These are phyloP conservation scores for Septoria petroselini DNA, from an alignment of 2,329 filamentous ascomycete genomes.

Conservation along the genomic window DNA sequence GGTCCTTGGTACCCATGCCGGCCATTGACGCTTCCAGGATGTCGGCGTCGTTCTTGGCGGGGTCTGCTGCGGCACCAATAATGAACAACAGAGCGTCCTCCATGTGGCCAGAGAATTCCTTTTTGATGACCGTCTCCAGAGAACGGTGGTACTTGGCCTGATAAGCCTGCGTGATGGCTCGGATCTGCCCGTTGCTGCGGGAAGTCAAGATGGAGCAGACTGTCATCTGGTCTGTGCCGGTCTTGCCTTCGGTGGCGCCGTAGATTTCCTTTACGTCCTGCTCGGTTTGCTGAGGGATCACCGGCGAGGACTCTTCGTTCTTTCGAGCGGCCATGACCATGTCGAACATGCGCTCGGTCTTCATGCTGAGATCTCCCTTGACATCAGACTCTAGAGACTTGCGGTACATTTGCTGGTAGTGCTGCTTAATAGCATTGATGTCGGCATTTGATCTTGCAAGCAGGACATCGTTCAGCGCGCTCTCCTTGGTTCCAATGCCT, in stretches of 20 bases:
- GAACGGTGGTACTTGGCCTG: slow-evolving; percentile 66
- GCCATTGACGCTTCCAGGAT: slow-evolving; percentile 85
- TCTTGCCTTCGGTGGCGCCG: slow-evolving; percentile 67
- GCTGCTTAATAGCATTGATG: slow-evolving; percentile 76
- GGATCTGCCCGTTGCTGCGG: slow-evolving; percentile 77
- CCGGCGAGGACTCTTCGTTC: slow-evolving; percentile 72
- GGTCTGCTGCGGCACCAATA: slow-evolving; percentile 72
- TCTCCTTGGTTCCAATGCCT: slow-evolving; percentile 82
- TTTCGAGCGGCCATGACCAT: slow-evolving; percentile 73
- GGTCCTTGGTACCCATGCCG: slow-evolving; percentile 82
- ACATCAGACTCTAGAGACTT: slow-evolving; percentile 69
- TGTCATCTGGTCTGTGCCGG: slow-evolving; percentile 64
- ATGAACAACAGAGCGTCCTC: slow-evolving; percentile 76
- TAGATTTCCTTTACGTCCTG: slow-evolving; percentile 74
- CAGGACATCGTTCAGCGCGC: slow-evolving; percentile 79
- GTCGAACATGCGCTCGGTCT: slow-evolving; percentile 81
- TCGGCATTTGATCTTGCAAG: slow-evolving; percentile 83
- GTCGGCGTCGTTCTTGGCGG: slow-evolving; percentile 76
- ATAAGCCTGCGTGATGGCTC: slow-evolving; percentile 75
- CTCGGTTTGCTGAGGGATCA: slow-evolving; percentile 70
- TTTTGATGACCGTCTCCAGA: slow-evolving; percentile 71
- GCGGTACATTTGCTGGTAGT: slow-evolving; percentile 67
- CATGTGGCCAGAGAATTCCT: slow-evolving; percentile 91
- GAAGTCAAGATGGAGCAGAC: slow-evolving; percentile 76
- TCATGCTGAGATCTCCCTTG: slow-evolving; percentile 74